Evolutionary conservation across 176 grass and related monocot genomes (phyloP).

Genomic region (Echinochloa phyllopogon): DNA sequence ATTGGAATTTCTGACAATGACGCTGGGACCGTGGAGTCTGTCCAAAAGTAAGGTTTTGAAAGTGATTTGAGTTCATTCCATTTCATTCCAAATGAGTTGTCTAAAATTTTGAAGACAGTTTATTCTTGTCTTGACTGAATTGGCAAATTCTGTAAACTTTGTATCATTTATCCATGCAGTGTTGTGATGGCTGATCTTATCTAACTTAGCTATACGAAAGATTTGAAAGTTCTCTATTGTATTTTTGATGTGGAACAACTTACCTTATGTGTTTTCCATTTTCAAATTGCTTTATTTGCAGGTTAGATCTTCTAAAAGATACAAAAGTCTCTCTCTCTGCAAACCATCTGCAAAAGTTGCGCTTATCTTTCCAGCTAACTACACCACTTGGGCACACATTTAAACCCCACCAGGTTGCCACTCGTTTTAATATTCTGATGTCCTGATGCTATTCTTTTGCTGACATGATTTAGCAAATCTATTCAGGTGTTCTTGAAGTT

Average conservation of each 20-base stretch:
- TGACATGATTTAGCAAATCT: constrained; percentile 45
- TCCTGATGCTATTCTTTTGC: neutral
- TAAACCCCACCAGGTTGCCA: constrained; percentile 91
- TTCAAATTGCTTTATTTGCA: constrained; percentile 44
- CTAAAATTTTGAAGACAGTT: constrained; percentile 11
- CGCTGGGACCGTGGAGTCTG: constrained; percentile 58
- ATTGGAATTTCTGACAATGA: constrained; percentile 83
- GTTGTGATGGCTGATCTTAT: neutral
- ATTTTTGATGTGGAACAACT: neutral
- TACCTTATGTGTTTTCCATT: constrained; percentile 38
- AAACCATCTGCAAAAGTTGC: constrained; percentile 92
- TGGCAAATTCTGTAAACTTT: neutral
- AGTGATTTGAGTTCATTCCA: neutral
- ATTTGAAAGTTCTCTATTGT: neutral
- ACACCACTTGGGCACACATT: constrained; percentile 76
- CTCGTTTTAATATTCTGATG: constrained; percentile 30
- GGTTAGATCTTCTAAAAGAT: constrained; percentile 86
- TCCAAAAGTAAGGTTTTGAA: constrained; percentile 72
- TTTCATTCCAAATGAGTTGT: constrained; percentile 1
- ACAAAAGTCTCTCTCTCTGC: constrained; percentile 64
- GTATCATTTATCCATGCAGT: neutral
- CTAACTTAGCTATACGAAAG: constrained; percentile 10
- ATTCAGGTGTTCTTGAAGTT: constrained; percentile 86
- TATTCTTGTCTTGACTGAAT: constrained; percentile 17
- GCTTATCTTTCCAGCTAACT: constrained; percentile 74